Conservation (phyloP, 805 yeast genomes). For the Kluyveromyces lactis region DNA sequence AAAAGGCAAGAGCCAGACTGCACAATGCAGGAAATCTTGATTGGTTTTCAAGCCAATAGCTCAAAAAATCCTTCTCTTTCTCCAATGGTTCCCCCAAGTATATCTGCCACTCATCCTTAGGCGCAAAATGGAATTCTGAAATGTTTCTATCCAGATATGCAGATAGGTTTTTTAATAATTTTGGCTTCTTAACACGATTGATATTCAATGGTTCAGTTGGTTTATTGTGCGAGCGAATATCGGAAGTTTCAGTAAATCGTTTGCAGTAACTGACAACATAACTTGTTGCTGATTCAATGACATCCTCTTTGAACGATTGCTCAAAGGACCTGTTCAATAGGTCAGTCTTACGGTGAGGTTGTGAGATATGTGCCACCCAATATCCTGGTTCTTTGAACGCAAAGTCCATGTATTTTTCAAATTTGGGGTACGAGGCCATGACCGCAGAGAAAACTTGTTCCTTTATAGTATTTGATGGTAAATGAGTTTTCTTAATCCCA, state of each 20-base stretch:
- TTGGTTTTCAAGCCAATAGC: constrained; percentile 12
- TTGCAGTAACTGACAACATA: constrained; percentile 6
- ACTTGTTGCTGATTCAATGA: constrained; percentile 2
- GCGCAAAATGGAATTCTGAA: neutral
- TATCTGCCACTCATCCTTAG: constrained; percentile 10
- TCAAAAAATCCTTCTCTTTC: constrained; percentile 5
- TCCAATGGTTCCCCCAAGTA: constrained; percentile 11
- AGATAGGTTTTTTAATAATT: neutral
- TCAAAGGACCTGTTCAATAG: constrained; percentile 4
- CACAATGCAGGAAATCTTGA: constrained; percentile 7
- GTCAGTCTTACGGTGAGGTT: constrained; percentile 9
- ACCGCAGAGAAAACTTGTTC: constrained; percentile 2
- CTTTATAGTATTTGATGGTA: constrained; percentile 3
- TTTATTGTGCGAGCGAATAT: neutral
- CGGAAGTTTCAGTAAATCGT: neutral
- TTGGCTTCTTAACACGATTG: constrained; percentile 4
- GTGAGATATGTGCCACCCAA: constrained; percentile 12
- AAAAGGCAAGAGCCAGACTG: constrained; percentile 9
- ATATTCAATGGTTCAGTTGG: neutral
- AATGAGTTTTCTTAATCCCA: constrained; percentile 7
- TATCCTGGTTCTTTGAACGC: constrained; percentile 9
- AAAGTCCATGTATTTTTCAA: constrained; percentile 6
- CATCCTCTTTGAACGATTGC: constrained; percentile 2
- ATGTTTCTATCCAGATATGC: neutral
- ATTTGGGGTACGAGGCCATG: constrained; percentile 8